Conservation (phyloP, 1,139 yeast genomes). For the Saccharomycopsis hybrid region DNA sequence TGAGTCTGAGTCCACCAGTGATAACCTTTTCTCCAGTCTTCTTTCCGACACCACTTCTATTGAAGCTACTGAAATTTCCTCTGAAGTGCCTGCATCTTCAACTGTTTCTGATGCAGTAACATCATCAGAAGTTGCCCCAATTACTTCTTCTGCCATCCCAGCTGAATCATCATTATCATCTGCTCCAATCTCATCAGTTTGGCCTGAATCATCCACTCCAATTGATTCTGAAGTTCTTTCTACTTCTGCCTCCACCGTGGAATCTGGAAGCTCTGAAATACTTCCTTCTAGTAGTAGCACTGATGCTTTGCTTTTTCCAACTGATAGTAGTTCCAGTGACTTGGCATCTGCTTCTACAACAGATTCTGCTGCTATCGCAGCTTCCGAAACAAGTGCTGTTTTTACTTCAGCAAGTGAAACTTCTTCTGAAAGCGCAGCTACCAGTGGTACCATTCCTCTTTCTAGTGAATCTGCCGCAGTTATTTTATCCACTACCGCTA, state of each 20-base stretch:
- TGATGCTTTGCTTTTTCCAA: background rate
- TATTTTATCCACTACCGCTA: background rate
- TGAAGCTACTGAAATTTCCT: background rate
- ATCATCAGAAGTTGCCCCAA: constrained; percentile 9
- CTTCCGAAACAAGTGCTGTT: background rate
- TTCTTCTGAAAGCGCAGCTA: too few species aligned
- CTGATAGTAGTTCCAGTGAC: background rate
- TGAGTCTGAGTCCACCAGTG: too few species aligned
- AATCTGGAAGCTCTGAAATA: background rate
- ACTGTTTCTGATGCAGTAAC: background rate
- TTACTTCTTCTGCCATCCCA: background rate
- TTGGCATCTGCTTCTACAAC: background rate
- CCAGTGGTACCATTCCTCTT: too few species aligned
- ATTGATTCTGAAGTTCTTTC: background rate
- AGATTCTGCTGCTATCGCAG: background rate
- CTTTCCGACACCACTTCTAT: background rate
- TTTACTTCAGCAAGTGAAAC: background rate
- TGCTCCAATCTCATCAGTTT: background rate
- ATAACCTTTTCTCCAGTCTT: too few species aligned
- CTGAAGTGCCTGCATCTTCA: constrained; percentile 5
- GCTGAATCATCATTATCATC: background rate
- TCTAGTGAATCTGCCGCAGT: background rate
- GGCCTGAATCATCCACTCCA: background rate
- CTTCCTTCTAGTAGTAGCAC: background rate
- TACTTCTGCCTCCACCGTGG: background rate